These are phyloP conservation scores for Acacia melanoxylon DNA, from an alignment of 306 rosid species.

Conservation along the genomic window DNA sequence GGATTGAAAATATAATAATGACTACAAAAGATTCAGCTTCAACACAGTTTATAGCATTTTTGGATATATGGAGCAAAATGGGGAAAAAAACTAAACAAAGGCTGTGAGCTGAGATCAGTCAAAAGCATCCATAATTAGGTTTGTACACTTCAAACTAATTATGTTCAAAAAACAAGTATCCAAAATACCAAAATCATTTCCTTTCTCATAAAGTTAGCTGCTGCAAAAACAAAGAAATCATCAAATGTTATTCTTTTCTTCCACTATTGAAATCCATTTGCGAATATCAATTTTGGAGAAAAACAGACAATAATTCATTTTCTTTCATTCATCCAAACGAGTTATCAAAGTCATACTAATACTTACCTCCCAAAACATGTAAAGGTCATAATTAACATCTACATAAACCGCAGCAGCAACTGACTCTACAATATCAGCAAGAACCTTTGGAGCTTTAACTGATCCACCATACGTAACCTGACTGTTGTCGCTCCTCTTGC, in stretches of 20 bases:
- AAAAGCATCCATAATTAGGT: too few relatives aligned
- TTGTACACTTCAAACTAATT: not conserved
- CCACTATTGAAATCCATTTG: too few relatives aligned
- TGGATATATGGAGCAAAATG: not conserved
- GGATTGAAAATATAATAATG: not conserved
- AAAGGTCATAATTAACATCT: conserved; percentile 57
- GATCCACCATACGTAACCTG: conserved; percentile 58
- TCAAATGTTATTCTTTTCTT: not conserved
- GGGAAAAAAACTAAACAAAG: not conserved
- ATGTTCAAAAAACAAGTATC: not conserved
- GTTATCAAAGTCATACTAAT: not conserved
- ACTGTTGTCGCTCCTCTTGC: too few relatives aligned
- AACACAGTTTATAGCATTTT: not conserved
- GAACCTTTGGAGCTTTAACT: conserved; percentile 83
- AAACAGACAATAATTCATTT: too few relatives aligned
- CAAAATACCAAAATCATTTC: not conserved
- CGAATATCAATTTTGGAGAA: too few relatives aligned
- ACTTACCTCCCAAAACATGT: conserved; percentile 69
- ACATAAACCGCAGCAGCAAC: conserved; percentile 70
- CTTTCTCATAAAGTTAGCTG: not conserved
- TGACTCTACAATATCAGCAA: conserved; percentile 86
- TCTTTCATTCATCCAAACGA: not conserved
- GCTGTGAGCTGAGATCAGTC: not conserved
- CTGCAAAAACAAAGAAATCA: not conserved
- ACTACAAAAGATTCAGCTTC: not conserved